Base-by-base conservation (phyloP, 192 early-diverging fungal genomes). In the Glomus cerebriforme region DNA sequence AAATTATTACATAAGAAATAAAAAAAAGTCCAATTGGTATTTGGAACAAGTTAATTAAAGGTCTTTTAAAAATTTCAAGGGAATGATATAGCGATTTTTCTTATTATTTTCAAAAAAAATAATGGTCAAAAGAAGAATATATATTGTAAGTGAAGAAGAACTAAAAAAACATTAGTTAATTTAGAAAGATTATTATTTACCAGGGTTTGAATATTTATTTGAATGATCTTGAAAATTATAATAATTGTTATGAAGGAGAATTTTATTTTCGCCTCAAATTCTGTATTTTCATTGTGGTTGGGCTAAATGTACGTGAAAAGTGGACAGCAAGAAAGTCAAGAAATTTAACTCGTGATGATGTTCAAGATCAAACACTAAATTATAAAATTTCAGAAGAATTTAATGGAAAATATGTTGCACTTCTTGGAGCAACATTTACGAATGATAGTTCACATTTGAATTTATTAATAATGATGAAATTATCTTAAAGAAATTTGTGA, bases 231-330 rank as follows among this genome's bases (percentile, higher is more conserved):
- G 66, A 35, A 3, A 39, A 10, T 19, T 10, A 37, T 22, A n/a
- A 4, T n/a, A 31, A 37, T n/a, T 37, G 3, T 68, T 19, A 35
- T 68, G 22, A 68, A 37, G 66, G 66, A 34, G 66, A 68, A n/a
- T 68, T 39, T 68, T 10, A 68, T 68, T 2, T 68, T 68, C 17
- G 66, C 66, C n/a, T 68, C 66, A 37, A 35, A 68, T 68, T 37
- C 1, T 68, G 66, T 39, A 22, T 68, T 24, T 68, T 68, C 17
- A 10, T 32, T 10, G 66, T 68, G 0, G 66, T 68, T 68, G 66
- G 26, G 66, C 39, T 24, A 43, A 68, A 68, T 35, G 35, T 34
- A 17, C 34, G 7, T 39, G 1, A n/a, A 19, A 15, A 2, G 34
- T n/a, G 32, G 4, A 12, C 6, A 8, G 29, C 24, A 26, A 22